Evolutionary conservation across 2,329 filamentous ascomycete species (phyloP), one percentile per base, ranked within the genome.

Genomic region (Calonectria fujianensis): DNA sequence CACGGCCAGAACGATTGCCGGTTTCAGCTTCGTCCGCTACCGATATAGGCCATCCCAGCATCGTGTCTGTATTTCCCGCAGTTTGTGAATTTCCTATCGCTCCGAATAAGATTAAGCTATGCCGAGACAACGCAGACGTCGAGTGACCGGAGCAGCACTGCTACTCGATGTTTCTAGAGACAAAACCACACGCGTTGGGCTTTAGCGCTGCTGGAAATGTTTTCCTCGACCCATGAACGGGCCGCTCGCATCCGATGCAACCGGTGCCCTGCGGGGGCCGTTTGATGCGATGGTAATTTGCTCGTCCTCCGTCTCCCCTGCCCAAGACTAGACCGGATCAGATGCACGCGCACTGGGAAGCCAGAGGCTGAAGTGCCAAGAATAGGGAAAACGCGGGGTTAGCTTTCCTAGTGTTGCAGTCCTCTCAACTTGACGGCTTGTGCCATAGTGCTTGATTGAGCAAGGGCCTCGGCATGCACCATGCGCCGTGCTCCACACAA

Each of bases 401-500:
- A 10, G 57, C 57, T 41, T 31, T 29, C 14, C 8, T 41, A 9
- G 27, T 63, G 35, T 63, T 41, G 57, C 57, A 41, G 37, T 39
- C 7, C 57, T 29, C 13, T 29, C 32, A 24, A 27, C 7, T 41
- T 29, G 24, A 31, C 31, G 14, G 52, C 52, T 20, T 20, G n/a
- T 27, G 57, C 41, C 57, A 27, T 27, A 16, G 27, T 63, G 57
- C 35, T 37, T 14, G 37, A 24, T 37, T 8, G 27, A 63, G 57
- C 37, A 63, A 63, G 35, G 57, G 57, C 57, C 57, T 41, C 35
- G 57, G 57, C 57, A 63, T 41, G 16, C 31, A 48, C 57, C 35
- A 63, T 63, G 57, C 57, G 27, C 24, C 16, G 14, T 41, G 57
- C 57, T 63, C 57, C 57, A 63, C 57, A 63, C 14, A 63, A 63